phyloP scores from a whole-genome alignment of 2,329 filamentous ascomycete species.

The Berkeleyomyces basicola region DNA sequence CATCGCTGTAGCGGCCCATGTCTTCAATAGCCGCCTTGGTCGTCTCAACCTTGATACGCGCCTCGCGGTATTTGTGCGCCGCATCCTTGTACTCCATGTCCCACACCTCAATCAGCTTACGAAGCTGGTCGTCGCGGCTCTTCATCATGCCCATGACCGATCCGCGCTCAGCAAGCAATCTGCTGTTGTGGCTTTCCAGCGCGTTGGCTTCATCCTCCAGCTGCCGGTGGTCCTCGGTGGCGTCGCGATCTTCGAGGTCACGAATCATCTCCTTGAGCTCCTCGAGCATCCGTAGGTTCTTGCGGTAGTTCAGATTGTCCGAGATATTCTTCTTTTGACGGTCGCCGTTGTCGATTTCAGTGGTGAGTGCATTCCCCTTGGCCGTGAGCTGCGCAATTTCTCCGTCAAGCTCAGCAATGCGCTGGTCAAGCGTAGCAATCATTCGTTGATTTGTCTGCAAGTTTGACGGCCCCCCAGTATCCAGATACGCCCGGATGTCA shows the following conservation, averaged over 20 bases:
- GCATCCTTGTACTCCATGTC: slow-evolving; percentile 77
- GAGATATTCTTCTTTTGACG: slow-evolving; percentile 71
- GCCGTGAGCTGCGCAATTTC: slow-evolving; percentile 51
- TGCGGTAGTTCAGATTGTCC: slow-evolving; percentile 78
- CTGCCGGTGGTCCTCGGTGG: slow-evolving; percentile 63
- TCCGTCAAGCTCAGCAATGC: slow-evolving; percentile 46
- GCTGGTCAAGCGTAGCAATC: slow-evolving; percentile 49
- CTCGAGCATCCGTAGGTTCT: slow-evolving; percentile 52
- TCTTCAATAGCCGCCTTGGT: slow-evolving; percentile 90
- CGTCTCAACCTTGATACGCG: slow-evolving; percentile 77
- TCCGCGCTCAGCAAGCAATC: slow-evolving; percentile 54
- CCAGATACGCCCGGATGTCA: slow-evolving; percentile 66
- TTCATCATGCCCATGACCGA: slow-evolving; percentile 63
- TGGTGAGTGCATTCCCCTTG: slow-evolving; percentile 60
- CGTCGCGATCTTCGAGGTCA: slow-evolving; percentile 61
- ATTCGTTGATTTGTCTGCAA: slow-evolving; percentile 53
- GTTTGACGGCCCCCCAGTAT: slow-evolving; percentile 55
- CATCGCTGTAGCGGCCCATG: slow-evolving; percentile 61
- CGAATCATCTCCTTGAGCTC: slow-evolving; percentile 51
- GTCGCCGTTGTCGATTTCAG: slow-evolving; percentile 63
- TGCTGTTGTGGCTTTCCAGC: slow-evolving; percentile 51
- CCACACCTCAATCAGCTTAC: slow-evolving; percentile 59
- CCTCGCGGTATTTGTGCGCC: slow-evolving; percentile 62
- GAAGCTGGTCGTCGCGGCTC: slow-evolving; percentile 68
- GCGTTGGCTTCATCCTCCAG: slow-evolving; percentile 52